Base-by-base conservation (phyloP, 495 filamentous ascomycete genomes). In the Aspergillus baeticus region DNA sequence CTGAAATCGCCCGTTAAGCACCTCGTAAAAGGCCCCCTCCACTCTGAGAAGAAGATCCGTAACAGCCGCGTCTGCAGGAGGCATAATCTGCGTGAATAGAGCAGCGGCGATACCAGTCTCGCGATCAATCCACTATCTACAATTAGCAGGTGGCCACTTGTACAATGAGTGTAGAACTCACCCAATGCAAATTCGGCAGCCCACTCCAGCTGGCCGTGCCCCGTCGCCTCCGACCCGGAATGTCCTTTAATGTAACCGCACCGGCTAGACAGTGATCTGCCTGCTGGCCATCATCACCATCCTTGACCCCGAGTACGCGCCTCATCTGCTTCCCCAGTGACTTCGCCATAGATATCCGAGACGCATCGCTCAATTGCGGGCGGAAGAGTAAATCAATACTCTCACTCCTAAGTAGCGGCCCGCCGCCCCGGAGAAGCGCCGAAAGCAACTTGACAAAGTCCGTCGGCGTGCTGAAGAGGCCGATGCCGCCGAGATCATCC, bases 401-500 rank as follows among this genome's bases (percentile, higher is more conserved):
- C 6, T 22, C 26, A n/a, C 43, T 18, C 10, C 59, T 15, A 2
- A 46, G 10, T 5, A 46, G 4, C 1, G 22, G 22, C 2, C 11
- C 22, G 1, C 43, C 43, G 26, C 33, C 55, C 45, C 10, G 33
- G 26, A 63, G 51, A 17, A 65, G 50, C 6, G 63, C 18, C 17
- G 54, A 13, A 5, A 65, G 36, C 0, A 63, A 36, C 41, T 63
- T 60, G 8, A 41, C 20, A 38, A 51, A 60, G 47, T 60, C 39
- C 63, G 14, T 43, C 0, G 54, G 37, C 6, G 58, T 64, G 31
- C 72, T 71, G 50, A 65, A 82, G 10, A 80, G 41, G 1, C 84
- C 84, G 0, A 68, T 72, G 1, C 84, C 84, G 1, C 81, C 84
- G 4, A 75, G 55, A 51, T 75, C 68, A 23, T 77, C 66, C 29